Evolutionary conservation across 169 alveolate genomes (phyloP), one percentile per base, ranked within the genome.

Genomic region (Plasmodium gonderi): DNA sequence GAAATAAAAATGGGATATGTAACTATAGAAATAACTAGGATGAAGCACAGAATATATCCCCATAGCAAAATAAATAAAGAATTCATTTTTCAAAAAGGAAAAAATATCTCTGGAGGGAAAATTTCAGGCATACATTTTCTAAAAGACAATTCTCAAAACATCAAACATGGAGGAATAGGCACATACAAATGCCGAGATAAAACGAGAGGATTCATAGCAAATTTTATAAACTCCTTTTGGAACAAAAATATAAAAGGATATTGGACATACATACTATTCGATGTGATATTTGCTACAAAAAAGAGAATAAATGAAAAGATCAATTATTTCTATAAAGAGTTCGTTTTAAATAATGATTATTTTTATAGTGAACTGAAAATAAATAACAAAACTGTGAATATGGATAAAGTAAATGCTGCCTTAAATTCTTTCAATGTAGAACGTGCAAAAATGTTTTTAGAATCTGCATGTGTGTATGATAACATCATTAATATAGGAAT

Each of bases 361-460:
- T 49, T 78, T n/a, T 69, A 75, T 20, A 80, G 20, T 36, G 79
- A 60, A 69, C 38, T 64, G 74, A 42, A 36, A 33, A 65, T 20
- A 68, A 80, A 65, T 29, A 69, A 42, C 6, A 60, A 80, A 42
- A 26, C 38, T 14, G 9, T 80, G 38, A 60, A 29, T 12, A 60
- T 60, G 72, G 38, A n/a, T 29, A 36, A 36, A 3, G 49, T 33
- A 80, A 36, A 23, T 36, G 91, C 47, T 40, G 26, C 91, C 26
- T 44, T 80, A 14, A 65, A 44, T 20, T 80, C 44, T 49, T 80
- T 80, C 60, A 80, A 80, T 69, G 44, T 49, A 80, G 91, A 80
- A 31, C 47, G 42, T 31, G 79, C 72, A 2, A 64, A 42, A 80
- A 36, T 20, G 47, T 31, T 33, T 0, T 26, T 64, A 44, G 74